A percentile compares a stretch with the other conserved stretches of the same genome.
Evolutionary conservation across 306 rosid species (phyloP).

Genomic region (Trichosanthes truncata): DNA sequence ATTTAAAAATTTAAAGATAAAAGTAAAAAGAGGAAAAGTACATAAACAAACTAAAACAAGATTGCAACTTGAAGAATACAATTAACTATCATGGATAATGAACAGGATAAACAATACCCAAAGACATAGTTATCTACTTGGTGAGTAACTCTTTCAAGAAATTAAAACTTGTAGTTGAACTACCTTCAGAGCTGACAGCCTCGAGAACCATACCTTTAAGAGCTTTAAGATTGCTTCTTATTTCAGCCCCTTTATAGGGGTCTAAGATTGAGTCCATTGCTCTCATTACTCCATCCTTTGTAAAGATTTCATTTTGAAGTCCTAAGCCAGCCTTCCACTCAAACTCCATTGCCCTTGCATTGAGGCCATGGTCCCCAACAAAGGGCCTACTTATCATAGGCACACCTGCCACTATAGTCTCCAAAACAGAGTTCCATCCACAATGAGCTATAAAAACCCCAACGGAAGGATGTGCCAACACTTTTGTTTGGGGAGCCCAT

Average conservation of each 20-base stretch:
- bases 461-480: constrained; percentile 29
- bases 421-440: constrained; percentile 63
- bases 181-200: constrained; percentile 24
- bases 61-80: too few species aligned
- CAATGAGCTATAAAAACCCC: constrained; percentile 48
- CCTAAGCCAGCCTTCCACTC: constrained; percentile 36
- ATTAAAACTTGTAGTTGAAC: constrained; percentile 14
- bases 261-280: constrained; percentile 30
- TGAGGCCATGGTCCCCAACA: constrained; percentile 46
- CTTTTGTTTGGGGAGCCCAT: constrained; percentile 52
- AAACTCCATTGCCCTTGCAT: constrained; percentile 22
- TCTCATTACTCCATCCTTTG: constrained; percentile 24
- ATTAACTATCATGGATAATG: too few species aligned
- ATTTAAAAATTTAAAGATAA: too few species aligned
- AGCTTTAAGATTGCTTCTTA: constrained; percentile 17
- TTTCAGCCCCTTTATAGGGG: constrained; percentile 22
- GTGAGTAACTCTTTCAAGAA: constrained; percentile 3
- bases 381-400: constrained; percentile 56
- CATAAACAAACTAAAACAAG: too few species aligned
- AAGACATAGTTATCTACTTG: neutral
- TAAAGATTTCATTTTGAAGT: constrained; percentile 32
- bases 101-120: too few species aligned
- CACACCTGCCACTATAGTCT: constrained; percentile 43
- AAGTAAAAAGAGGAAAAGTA: too few species aligned
- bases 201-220: constrained; percentile 9